Conservation (phyloP, 2,329 filamentous ascomycete species). For the Tolypocladium amazonense region DNA sequence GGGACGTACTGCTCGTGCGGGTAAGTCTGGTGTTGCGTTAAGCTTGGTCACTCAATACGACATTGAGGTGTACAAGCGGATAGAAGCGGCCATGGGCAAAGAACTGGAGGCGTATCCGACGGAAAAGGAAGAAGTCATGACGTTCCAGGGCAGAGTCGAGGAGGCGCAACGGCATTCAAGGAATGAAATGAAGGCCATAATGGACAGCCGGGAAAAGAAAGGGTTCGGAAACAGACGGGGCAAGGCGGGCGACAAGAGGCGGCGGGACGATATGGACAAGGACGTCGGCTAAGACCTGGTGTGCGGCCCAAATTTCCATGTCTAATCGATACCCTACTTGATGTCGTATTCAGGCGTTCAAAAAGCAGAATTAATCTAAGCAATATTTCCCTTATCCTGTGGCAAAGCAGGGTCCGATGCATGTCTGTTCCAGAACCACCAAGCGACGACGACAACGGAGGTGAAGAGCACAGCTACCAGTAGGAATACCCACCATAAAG, state of each 20-base stretch:
- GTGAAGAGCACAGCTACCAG: background rate
- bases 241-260: slow-evolving; percentile 28
- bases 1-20: slow-evolving; percentile 77
- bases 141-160: slow-evolving; percentile 65
- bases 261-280: slow-evolving; percentile 58
- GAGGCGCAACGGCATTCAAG: slow-evolving; percentile 76
- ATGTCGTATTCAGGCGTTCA: background rate
- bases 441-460: background rate
- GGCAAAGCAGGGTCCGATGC: background rate
- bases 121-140: slow-evolving; percentile 75
- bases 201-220: slow-evolving; percentile 56
- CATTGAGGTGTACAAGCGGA: slow-evolving; percentile 67
- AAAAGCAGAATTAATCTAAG: background rate
- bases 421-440: background rate
- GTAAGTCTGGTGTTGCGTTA: slow-evolving; percentile 72
- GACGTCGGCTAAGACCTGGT: slow-evolving; percentile 50
- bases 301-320: background rate
- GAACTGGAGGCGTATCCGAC: slow-evolving; percentile 59
- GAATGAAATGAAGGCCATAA: slow-evolving; percentile 69
- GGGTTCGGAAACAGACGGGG: slow-evolving; percentile 32
- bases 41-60: slow-evolving; percentile 83
- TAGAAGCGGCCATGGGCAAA: slow-evolving; percentile 73
- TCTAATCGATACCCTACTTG: background rate
- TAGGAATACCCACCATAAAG: background rate
- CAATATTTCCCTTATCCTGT: background rate